Base-by-base conservation (phyloP, 441 rosid genomes). In the Eruca vesicaria region DNA sequence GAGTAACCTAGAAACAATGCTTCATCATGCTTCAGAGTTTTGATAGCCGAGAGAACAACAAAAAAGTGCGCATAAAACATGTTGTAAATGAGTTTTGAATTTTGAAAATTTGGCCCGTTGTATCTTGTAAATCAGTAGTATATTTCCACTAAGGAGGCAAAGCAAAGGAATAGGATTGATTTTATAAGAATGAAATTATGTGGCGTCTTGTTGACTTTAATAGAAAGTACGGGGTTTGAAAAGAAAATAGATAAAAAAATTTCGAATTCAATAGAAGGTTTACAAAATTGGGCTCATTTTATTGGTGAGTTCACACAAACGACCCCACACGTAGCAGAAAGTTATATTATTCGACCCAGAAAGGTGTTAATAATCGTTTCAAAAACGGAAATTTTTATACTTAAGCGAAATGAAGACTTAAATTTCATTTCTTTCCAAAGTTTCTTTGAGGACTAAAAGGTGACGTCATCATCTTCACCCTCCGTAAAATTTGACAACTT, bases 1-100 rank as follows among this genome's bases (percentile, higher is more conserved):
- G 26, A 84, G 79, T 79, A 89, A 82, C 78, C 71, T 88, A 79
- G 83, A 87, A 72, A 87, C 86, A 45, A 83, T 94, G 83, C 75
- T 87, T 61, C 75, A 41, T 20, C 26, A 23, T 23, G 3, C 55
- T 16, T 33, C 16, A 28, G 31, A n/a, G n/a, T n/a, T n/a, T n/a
- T n/a, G n/a, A 7, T 14, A 64, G 60, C 48, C 20, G 53, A 59
- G 20, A 59, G 8, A 12, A 7, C 19, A 2, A n/a, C n/a, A 16
- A 20, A 10, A 11, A 23, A 3, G 26, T 58, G 66, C 36, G 64
- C 55, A 64, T 63, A 21, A 29, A 21, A 5, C 59, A 31, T 43
- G 0, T 9, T 67, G 72, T 43, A 56, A 28, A 56, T 60, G 64
- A 68, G 7, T 10, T 53, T 66, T 75, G 14, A 43, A 50, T 64